Percentiles rank a stretch among this genome's conserved stretches.
These are phyloP conservation scores for Heliosperma pusillum DNA, from an alignment of 148 eudicot genomes.

Conservation along the genomic window DNA sequence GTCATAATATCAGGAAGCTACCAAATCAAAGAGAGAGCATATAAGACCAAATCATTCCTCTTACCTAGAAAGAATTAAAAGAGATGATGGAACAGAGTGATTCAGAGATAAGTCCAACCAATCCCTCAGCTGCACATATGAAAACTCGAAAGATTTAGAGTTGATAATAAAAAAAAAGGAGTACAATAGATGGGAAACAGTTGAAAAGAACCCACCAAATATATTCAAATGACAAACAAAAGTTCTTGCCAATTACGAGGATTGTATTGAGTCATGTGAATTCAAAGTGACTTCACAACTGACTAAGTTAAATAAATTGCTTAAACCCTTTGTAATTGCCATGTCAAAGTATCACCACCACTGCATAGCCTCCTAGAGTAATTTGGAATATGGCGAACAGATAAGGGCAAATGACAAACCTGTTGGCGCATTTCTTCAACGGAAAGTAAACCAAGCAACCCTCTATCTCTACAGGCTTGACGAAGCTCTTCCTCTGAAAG, in stretches of 20 bases:
- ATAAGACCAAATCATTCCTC: constrained; percentile 1
- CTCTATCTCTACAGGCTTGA: constrained; percentile 79
- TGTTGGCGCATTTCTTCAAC: constrained; percentile 86
- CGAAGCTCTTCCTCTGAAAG: constrained; percentile 81
- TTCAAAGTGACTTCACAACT: not conserved
- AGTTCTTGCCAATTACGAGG: not conserved
- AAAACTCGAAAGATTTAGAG: constrained; percentile 3
- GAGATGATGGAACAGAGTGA: constrained; percentile 75
- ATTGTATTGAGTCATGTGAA: not conserved
- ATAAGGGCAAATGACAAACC: constrained; percentile 32
- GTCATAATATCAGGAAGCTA: constrained; percentile 12
- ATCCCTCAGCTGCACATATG: constrained; percentile 52
- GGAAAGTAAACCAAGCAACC: constrained; percentile 62
- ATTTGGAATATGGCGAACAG: not conserved
- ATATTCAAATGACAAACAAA: not conserved
- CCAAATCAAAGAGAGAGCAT: not conserved
- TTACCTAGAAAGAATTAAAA: constrained; percentile 73
- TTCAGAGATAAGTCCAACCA: constrained; percentile 79
- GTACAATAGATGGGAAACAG: not conserved
- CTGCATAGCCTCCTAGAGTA: not conserved
- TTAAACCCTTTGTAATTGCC: not conserved
- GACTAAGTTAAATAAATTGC: not conserved
- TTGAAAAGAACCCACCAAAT: not conserved
- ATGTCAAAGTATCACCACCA: not conserved
- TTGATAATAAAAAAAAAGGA: constrained; percentile 13